These are phyloP conservation scores for Manihot esculenta DNA, from an alignment of 441 rosid species.

Conservation along the genomic window DNA sequence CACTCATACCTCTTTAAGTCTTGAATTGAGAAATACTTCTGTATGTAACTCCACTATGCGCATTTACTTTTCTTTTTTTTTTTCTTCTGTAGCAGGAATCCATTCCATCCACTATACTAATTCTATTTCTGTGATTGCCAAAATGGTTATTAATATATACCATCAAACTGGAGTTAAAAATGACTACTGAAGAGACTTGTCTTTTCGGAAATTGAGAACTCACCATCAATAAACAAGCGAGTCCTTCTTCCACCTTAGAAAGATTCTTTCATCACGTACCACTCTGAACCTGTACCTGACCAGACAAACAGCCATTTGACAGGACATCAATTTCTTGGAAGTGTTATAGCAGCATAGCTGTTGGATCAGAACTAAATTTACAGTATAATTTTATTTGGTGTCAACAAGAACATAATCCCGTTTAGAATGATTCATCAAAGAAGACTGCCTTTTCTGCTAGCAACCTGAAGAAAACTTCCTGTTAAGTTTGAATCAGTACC, in stretches of 20 bases:
- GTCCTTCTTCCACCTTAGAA: neutral
- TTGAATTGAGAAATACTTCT: neutral
- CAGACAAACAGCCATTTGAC: neutral
- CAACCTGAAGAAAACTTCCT: neutral
- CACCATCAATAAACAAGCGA: neutral
- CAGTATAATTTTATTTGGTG: neutral
- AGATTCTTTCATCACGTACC: slow-evolving; percentile 1
- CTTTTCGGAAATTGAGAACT: neutral
- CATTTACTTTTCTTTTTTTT: neutral
- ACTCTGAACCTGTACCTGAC: neutral
- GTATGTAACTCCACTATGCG: no score
- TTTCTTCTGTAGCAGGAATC: no score
- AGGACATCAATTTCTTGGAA: neutral
- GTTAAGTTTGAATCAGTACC: neutral
- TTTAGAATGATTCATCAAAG: neutral
- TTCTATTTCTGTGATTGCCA: neutral
- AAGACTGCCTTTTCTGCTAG: neutral
- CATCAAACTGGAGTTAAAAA: neutral
- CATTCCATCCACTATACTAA: no score
- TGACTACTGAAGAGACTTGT: neutral
- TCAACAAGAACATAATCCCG: neutral
- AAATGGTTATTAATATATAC: neutral
- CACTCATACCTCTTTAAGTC: neutral
- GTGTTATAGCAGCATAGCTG: neutral
- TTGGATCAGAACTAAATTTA: neutral